Conservation (phyloP, 1,139 yeast genomes). For the Yamadazyma trypodendri region DNA sequence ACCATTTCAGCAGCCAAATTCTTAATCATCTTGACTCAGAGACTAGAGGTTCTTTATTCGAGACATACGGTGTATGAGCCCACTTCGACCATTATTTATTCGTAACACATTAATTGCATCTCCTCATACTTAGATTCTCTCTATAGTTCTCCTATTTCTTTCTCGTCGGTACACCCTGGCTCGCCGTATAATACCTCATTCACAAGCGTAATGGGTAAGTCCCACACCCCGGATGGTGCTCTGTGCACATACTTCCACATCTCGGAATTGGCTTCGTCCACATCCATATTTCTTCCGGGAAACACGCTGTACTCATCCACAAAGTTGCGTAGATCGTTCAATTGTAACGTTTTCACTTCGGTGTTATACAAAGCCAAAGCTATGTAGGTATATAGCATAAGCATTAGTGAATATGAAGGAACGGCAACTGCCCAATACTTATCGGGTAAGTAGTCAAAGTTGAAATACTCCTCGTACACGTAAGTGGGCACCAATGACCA, state of each 20-base stretch:
- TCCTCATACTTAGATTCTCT: background rate
- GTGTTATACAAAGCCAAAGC: slow-evolving; percentile 70
- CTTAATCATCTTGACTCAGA: slow-evolving; percentile 33
- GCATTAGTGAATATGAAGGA: slow-evolving; percentile 67
- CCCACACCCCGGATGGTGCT: slow-evolving; percentile 83
- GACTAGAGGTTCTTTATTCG: slow-evolving; percentile 23
- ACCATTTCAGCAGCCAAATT: slow-evolving; percentile 31
- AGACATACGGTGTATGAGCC: slow-evolving; percentile 22
- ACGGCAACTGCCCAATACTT: slow-evolving; percentile 85
- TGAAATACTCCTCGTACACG: slow-evolving; percentile 45
- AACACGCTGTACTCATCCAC: slow-evolving; percentile 67
- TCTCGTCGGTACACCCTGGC: background rate
- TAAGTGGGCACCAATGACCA: slow-evolving; percentile 73
- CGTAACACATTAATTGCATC: slow-evolving; percentile 2
- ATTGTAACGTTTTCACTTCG: slow-evolving; percentile 63
- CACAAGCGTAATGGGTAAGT: slow-evolving; percentile 70
- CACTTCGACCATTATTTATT: background rate
- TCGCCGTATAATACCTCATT: slow-evolving; percentile 55
- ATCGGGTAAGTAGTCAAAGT: slow-evolving; percentile 75
- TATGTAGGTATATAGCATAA: slow-evolving; percentile 69
- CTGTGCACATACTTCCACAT: slow-evolving; percentile 39
- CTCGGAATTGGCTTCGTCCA: slow-evolving; percentile 14
- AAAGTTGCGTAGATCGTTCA: slow-evolving; percentile 60
- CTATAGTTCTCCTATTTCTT: too few species aligned
- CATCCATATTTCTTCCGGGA: slow-evolving; percentile 23